Percentiles rank a stretch among this genome's conserved stretches.
These are phyloP conservation scores for Mycena rosella DNA, from an alignment of 768 basidiomycete genomes.

Conservation along the genomic window DNA sequence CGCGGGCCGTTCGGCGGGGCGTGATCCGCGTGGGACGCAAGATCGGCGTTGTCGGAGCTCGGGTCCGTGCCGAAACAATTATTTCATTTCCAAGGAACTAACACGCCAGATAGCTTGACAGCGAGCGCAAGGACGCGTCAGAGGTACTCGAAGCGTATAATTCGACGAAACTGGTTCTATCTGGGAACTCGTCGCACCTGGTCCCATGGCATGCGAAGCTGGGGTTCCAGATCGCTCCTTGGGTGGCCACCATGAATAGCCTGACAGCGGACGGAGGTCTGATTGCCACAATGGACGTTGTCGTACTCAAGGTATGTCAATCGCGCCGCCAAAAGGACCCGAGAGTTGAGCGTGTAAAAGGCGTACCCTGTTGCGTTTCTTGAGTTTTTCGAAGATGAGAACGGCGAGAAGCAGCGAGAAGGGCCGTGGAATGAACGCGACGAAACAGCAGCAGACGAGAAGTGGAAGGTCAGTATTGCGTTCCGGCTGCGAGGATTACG, in stretches of 20 bases:
- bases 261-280: constrained; percentile 86
- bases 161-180: constrained; percentile 72
- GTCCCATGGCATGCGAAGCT: constrained; percentile 91
- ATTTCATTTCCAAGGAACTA: constrained; percentile 4
- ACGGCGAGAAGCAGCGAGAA: constrained; percentile 63
- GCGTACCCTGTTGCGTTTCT: constrained; percentile 83
- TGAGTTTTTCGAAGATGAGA: constrained; percentile 67
- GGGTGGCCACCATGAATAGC: constrained; percentile 82
- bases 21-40: constrained; percentile 85
- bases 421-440: constrained; percentile 80
- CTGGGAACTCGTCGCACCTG: constrained; percentile 89
- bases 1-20: constrained; percentile 75
- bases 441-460: constrained; percentile 68
- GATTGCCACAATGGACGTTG: constrained; percentile 80
- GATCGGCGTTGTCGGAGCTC: constrained; percentile 82
- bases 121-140: constrained; percentile 79
- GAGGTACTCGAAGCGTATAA: constrained; percentile 88
- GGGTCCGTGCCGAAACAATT: constrained; percentile 61
- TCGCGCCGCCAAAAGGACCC: constrained; percentile 3
- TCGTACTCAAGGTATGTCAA: constrained; percentile 69
- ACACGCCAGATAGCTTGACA: constrained; percentile 64
- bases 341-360: constrained; percentile 48
- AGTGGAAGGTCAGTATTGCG: constrained; percentile 74
- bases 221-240: constrained; percentile 78
- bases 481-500: constrained; percentile 13